A percentile compares a stretch with the other conserved stretches of the same genome.
Conservation (phyloP, 2,329 filamentous ascomycete genomes). For the Aureobasidium sp. region DNA sequence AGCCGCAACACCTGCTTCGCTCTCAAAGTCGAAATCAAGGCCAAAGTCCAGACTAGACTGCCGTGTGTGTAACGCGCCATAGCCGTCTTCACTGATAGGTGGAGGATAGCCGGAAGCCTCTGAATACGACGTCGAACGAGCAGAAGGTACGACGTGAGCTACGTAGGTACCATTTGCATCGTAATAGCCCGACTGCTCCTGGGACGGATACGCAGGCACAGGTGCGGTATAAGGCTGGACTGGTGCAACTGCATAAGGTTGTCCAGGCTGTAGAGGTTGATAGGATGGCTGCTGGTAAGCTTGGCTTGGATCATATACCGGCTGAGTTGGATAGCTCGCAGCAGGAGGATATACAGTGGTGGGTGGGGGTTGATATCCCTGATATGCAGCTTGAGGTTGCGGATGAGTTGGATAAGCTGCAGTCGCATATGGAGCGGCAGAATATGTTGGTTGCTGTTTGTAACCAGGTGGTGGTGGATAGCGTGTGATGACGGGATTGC, state of each 20-base stretch:
- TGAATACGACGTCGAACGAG: neutral
- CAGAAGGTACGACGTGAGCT: neutral
- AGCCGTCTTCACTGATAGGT: slow-evolving; percentile 1
- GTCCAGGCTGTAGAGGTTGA: neutral
- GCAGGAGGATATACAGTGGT: slow-evolving; percentile 1
- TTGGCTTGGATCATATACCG: slow-evolving; percentile 9
- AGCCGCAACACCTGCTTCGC: slow-evolving; percentile 6
- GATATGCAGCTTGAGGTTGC: slow-evolving; percentile 11
- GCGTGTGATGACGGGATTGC: slow-evolving; percentile 43
- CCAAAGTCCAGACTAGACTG: slow-evolving; percentile 12
- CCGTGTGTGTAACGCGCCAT: slow-evolving; percentile 7
- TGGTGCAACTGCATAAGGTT: neutral
- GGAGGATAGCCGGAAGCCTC: slow-evolving; percentile 1
- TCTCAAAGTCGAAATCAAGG: slow-evolving; percentile 5
- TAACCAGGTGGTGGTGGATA: slow-evolving; percentile 41
- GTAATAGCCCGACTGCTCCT: slow-evolving; percentile 10
- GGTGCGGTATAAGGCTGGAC: neutral
- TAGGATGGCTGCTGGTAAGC: slow-evolving; percentile 19
- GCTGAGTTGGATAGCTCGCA: slow-evolving; percentile 8
- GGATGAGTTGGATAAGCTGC: slow-evolving; percentile 9
- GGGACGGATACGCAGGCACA: neutral
- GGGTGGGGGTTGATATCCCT: slow-evolving; percentile 23
- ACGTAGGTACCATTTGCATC: slow-evolving; percentile 10
- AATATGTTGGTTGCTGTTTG: slow-evolving; percentile 11
- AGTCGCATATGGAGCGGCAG: slow-evolving; percentile 4